Percentiles rank a stretch among this genome's conserved stretches.
phyloP scores from a whole-genome alignment of 805 yeast genomes.

The Barnettozyma pratensis region DNA sequence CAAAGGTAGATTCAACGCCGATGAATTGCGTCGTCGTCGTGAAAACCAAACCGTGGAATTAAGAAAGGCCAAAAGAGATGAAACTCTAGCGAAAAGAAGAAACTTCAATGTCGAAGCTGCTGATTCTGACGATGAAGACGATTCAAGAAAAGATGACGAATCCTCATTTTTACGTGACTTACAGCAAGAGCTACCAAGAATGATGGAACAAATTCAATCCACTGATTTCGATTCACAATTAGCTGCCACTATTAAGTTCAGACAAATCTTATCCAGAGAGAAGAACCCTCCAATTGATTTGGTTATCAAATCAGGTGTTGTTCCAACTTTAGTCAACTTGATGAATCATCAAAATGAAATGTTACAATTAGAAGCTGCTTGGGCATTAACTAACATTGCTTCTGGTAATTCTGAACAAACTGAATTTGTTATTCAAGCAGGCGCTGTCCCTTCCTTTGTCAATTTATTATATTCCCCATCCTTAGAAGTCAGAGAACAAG shows the following conservation, averaged over 20 bases:
- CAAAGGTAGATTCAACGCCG: slow-evolving; percentile 88
- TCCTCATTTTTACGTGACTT: slow-evolving; percentile 42
- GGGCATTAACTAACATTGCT: slow-evolving; percentile 99
- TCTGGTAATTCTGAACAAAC: slow-evolving; percentile 92
- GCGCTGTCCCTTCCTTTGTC: slow-evolving; percentile 91
- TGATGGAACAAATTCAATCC: slow-evolving; percentile 78
- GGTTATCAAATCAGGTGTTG: slow-evolving; percentile 90
- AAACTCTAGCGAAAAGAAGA: slow-evolving; percentile 89
- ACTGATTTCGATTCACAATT: slow-evolving; percentile 74
- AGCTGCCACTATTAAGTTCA: slow-evolving; percentile 85
- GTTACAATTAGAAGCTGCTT: slow-evolving; percentile 95
- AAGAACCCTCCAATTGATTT: slow-evolving; percentile 94
- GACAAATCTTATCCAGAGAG: slow-evolving; percentile 91
- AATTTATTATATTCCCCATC: slow-evolving; percentile 74
- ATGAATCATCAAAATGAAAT: slow-evolving; percentile 78
- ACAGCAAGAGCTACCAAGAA: slow-evolving; percentile 69
- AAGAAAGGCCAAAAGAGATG: slow-evolving; percentile 95
- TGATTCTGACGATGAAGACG: slow-evolving; percentile 46
- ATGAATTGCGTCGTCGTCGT: slow-evolving; percentile 95
- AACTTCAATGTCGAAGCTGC: slow-evolving; percentile 50
- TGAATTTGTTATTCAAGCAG: slow-evolving; percentile 81
- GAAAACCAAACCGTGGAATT: slow-evolving; percentile 96
- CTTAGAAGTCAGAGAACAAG: slow-evolving; percentile 94
- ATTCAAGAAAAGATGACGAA: slow-evolving; percentile 28
- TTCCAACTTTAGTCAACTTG: slow-evolving; percentile 83